These are phyloP conservation scores for Syncephalastrum sp. DNA, from an alignment of 371 early-diverging fungal genomes.

Conservation along the genomic window DNA sequence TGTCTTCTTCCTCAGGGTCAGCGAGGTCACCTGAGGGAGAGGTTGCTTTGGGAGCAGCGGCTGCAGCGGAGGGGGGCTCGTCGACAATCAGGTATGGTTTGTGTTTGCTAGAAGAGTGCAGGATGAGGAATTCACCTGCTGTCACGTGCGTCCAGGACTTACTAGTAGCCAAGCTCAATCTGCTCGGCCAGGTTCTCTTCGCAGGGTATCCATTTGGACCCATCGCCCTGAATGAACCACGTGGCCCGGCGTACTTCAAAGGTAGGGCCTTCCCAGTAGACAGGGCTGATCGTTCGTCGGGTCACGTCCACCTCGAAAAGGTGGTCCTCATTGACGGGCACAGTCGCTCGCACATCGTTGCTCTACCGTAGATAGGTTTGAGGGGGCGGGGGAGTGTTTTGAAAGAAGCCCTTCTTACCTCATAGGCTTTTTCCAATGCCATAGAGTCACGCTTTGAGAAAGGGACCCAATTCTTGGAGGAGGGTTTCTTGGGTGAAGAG, in stretches of 20 bases:
- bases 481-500: slow-evolving; percentile 10
- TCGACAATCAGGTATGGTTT: slow-evolving; percentile 22
- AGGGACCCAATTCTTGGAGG: slow-evolving; percentile 56
- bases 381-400: not conserved
- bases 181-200: slow-evolving; percentile 79
- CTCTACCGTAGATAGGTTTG: slow-evolving; percentile 7
- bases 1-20: slow-evolving; percentile 18
- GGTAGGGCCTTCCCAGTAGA: slow-evolving; percentile 84
- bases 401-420: slow-evolving; percentile 15
- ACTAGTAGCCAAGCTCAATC: slow-evolving; percentile 81
- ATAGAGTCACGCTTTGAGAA: slow-evolving; percentile 61
- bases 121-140: not conserved
- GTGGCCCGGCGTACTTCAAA: slow-evolving; percentile 80
- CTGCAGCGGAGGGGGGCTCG: slow-evolving; percentile 8
- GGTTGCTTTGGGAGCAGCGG: not conserved
- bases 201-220: slow-evolving; percentile 73
- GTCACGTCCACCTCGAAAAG: slow-evolving; percentile 78
- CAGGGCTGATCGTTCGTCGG: slow-evolving; percentile 67
- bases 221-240: slow-evolving; percentile 75
- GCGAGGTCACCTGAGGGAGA: not conserved
- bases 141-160: slow-evolving; percentile 15
- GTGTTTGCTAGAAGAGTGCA: slow-evolving; percentile 21
- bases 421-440: slow-evolving; percentile 58
- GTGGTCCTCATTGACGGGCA: slow-evolving; percentile 71
- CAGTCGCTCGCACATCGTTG: slow-evolving; percentile 28